These are phyloP conservation scores for Sclerotinia sclerotiorum DNA, from an alignment of 2,329 filamentous ascomycete species.

Conservation along the genomic window DNA sequence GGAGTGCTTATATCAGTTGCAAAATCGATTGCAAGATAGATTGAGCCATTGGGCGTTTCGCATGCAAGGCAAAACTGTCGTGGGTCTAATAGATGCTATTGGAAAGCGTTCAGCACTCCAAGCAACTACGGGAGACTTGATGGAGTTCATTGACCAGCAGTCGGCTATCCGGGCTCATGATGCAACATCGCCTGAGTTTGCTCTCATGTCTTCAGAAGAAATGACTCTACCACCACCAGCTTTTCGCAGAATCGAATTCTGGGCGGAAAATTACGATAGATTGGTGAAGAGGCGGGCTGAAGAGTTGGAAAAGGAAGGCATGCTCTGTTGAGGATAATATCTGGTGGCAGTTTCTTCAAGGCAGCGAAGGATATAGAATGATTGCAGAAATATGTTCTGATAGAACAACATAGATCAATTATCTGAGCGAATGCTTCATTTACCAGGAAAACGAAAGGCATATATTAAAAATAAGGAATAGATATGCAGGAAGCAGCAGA, in stretches of 20 bases:
- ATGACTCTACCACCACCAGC: background rate
- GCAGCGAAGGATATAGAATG: too few relatives aligned
- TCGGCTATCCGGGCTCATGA: background rate
- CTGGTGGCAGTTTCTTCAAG: background rate
- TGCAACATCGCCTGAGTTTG: background rate
- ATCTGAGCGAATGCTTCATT: background rate
- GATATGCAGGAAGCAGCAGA: background rate
- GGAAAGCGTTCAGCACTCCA: background rate
- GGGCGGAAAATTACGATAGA: background rate
- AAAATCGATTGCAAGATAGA: background rate
- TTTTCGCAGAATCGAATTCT: background rate
- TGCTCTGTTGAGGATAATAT: background rate
- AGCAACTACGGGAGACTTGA: background rate
- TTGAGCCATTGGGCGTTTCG: background rate
- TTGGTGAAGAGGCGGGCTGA: background rate
- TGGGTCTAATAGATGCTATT: background rate
- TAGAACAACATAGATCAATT: background rate
- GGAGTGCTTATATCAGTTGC: background rate
- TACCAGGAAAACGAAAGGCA: background rate
- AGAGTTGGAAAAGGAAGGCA: too few relatives aligned
- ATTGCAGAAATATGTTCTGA: background rate
- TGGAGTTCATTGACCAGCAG: slow-evolving; percentile 8
- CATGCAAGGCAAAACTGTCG: background rate
- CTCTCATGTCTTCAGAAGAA: too few relatives aligned
- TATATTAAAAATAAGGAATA: background rate